Base-by-base conservation (phyloP, 768 basidiomycete genomes). In the Kwoniella dejecticola region DNA sequence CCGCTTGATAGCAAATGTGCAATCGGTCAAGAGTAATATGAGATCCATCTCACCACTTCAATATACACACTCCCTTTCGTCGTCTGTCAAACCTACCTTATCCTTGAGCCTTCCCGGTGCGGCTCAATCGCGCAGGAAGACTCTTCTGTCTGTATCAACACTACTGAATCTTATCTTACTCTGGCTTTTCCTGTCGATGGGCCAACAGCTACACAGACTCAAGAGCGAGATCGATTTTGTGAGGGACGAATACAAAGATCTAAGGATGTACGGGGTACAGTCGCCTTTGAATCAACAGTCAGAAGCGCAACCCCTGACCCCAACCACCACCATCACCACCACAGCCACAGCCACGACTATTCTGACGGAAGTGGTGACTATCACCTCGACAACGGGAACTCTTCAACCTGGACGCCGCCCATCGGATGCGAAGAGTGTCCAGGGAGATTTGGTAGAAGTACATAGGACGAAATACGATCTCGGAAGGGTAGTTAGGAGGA, bases 201-300 rank as follows among this genome's bases (percentile, higher is more conserved):
- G 52, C 12, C 69, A 70, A 49, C 71, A 70, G 31, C 46, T 73
- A 11, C 71, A 73, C 55, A 33, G 71, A 27, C 33, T 73, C 17
- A 40, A 65, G 29, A 67, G 31, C 45, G 69, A 73, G 48, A 62
- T 73, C 15, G 57, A 64, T 2, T 73, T 70, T 50, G 60, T 73
- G 10, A 55, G 58, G 8, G 71, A 73, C 13, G 71, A 73, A 42
- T 53, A 67, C 11, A 59, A 57, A 23, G 71, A 73, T 69, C 48
- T 73, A 42, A 42, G 69, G 42, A 11, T 60, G 42, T 69, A 70
- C 38, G 60, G 60, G 15, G 17, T 61, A 11, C 41, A 23, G 15
- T 21, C 23, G 10, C 19, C 29, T n/a, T n/a, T n/a, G 30, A 40
- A 52, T 21, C n/a, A 2, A 40, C 30, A 27, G 23, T 24, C 36